Base-by-base conservation (phyloP, 1,139 yeast genomes). In the Yamadazyma dushanensis region DNA sequence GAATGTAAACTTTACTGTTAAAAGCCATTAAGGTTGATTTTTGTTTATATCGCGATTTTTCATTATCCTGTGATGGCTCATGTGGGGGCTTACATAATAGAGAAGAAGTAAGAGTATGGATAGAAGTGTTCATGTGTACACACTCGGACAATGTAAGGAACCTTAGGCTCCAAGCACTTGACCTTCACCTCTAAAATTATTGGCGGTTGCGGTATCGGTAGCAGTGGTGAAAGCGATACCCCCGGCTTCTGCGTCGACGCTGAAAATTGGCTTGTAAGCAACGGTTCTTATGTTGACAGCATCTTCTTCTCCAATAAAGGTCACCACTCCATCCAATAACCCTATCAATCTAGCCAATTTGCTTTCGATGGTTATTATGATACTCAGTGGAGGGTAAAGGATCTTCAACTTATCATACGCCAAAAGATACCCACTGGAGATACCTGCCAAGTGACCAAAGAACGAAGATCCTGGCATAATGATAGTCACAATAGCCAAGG, bases 381-480 rank as follows among this genome's bases (percentile, higher is more conserved):
- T 71, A 46, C 72, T 66, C 41, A 83, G 75, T 8, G 96, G 92
- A 3, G 89, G 87, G 44, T 74, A 74, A 51, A 83, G 61, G 29
- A 67, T 56, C 29, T 67, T 67, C 39, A 88, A 61, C 39, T 70
- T 69, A 9, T 83, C 92, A 51, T 70, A 59, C 3, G 76, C 85
- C 52, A 84, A 58, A 35, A 69, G 54, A 47, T 56, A 69, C 5
- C 76, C 76, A 18, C 70, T 47, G 13, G 63, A 50, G 28, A 68
- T 61, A 2, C 71, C 76, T 9, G 66, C 60, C 47, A 68, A 58
- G 42, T 89, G 96, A 16, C 96, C 95, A 48, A 82, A 63, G 47
- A 88, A 80, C 36, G 92, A 81, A 8, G 90, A 32, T 67, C 73
- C 28, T 54, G 53, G 46, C 74, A 61, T 15, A 74, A 87, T 31